phyloP scores from a whole-genome alignment of 176 grass and related monocot genomes.

The Puccinellia tenuiflora region DNA sequence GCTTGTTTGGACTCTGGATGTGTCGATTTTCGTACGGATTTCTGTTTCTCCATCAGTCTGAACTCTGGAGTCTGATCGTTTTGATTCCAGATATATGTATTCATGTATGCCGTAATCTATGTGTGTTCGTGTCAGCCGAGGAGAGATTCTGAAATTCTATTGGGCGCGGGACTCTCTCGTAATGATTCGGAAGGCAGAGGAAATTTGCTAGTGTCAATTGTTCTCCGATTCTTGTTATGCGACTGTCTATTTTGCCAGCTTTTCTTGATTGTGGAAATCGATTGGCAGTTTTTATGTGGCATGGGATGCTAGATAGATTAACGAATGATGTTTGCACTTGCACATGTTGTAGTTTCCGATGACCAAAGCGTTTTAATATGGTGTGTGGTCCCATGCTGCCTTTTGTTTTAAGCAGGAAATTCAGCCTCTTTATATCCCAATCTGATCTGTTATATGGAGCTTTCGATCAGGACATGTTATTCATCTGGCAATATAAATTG shows the following conservation, averaged over 20 bases:
- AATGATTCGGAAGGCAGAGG: neutral
- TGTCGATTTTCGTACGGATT: neutral
- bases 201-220: neutral
- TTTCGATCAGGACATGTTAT: neutral
- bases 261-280: neutral
- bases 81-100: neutral
- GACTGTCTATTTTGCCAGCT: no score
- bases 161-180: neutral
- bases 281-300: neutral
- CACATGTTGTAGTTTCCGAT: neutral
- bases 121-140: neutral
- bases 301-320: neutral
- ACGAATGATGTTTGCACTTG: conserved; percentile 5
- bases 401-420: conserved; percentile 6
- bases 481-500: conserved; percentile 5
- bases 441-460: neutral
- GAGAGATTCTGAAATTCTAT: neutral
- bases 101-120: neutral
- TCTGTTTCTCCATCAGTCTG: neutral
- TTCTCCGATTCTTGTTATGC: neutral
- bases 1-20: neutral
- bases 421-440: neutral
- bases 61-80: neutral
- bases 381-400: neutral
- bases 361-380: neutral